Evolutionary conservation across 768 basidiomycete genomes (phyloP).

Genomic region (Pleurotus cornucopiae): DNA sequence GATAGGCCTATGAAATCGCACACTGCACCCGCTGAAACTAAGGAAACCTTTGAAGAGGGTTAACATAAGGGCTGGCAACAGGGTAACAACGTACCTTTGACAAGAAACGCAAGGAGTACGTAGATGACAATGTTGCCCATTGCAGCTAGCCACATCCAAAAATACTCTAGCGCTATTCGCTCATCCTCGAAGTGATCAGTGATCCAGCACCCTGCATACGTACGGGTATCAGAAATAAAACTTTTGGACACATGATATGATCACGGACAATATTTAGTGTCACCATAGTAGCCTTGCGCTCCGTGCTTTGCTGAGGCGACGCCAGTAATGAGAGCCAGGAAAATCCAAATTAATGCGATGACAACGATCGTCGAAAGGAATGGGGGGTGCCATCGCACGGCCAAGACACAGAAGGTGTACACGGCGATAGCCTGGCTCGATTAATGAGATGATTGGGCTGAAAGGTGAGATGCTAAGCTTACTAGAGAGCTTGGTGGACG

Average conservation of each 20-base stretch:
- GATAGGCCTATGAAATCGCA: conserved; percentile 15
- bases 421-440: conserved; percentile 26
- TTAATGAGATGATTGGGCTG: neutral
- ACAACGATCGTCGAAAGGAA: conserved; percentile 24
- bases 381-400: conserved; percentile 25
- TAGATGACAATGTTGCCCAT: conserved; percentile 33
- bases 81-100: conserved; percentile 19
- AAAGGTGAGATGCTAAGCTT: neutral
- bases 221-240: neutral
- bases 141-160: conserved; percentile 40
- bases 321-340: conserved; percentile 27
- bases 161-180: conserved; percentile 36
- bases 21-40: conserved; percentile 20
- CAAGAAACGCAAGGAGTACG: conserved; percentile 29
- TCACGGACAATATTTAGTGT: conserved; percentile 28
- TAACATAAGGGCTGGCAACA: neutral
- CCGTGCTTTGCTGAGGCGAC: conserved; percentile 27
- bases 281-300: conserved; percentile 29
- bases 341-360: conserved; percentile 28
- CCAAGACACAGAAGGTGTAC: conserved; percentile 34
- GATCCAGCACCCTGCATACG: conserved; percentile 41
- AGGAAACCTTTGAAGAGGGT: conserved; percentile 17
- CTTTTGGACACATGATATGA: neutral
- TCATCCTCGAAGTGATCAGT: conserved; percentile 22
- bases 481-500: conserved; percentile 4